phyloP scores from a whole-genome alignment of 2,329 filamentous ascomycete species.

The Aspergillus sp. region DNA sequence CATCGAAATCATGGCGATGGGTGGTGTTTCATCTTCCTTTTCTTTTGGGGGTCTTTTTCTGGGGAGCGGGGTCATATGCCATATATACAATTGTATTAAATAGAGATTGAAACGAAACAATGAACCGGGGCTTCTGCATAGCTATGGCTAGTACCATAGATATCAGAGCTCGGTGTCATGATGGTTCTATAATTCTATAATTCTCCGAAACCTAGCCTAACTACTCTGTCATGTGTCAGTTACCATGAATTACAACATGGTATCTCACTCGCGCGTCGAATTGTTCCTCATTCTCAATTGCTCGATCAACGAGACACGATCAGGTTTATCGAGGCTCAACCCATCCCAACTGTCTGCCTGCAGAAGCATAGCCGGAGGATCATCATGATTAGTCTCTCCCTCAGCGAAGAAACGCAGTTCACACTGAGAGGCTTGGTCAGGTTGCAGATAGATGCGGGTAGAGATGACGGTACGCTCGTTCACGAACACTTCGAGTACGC shows the following conservation, averaged over 20 bases:
- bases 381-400: neutral
- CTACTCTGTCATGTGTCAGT: too few relatives aligned
- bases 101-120: neutral
- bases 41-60: neutral
- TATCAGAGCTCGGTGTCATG: too few relatives aligned
- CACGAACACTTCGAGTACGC: conserved; percentile 50
- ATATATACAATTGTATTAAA: neutral
- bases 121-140: neutral
- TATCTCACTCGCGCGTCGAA: neutral
- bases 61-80: too few relatives aligned
- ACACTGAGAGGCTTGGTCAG: conserved; percentile 12
- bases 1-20: neutral
- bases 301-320: neutral
- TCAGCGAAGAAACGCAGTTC: conserved; percentile 29
- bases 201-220: too few relatives aligned
- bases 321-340: conserved; percentile 9
- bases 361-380: conserved; percentile 17
- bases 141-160: neutral
- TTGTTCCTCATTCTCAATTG: neutral
- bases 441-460: conserved; percentile 39
- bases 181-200: too few relatives aligned
- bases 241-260: neutral
- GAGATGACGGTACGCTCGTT: conserved; percentile 48
- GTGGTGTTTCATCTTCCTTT: neutral
- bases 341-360: conserved; percentile 30